Evolutionary conservation across 805 yeast species (phyloP), one percentile per base, ranked within the genome.

Genomic region (Metschnikowia sp.): DNA sequence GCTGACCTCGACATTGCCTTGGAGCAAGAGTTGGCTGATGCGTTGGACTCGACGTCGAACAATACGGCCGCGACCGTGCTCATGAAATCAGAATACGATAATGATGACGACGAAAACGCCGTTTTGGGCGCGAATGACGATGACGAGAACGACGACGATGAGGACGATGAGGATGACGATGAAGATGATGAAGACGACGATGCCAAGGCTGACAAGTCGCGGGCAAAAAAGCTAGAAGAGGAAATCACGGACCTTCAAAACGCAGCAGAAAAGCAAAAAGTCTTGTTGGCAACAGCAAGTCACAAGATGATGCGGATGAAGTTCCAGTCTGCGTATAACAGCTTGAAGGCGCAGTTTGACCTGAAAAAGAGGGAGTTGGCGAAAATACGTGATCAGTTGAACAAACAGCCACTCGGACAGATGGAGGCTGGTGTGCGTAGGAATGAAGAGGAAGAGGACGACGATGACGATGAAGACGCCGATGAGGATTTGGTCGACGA

Each of bases 231-330:
- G 54, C 70, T 94, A 47, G 81, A 80, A 51, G 98, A 92, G 65
- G 97, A 91, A 64, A 83, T 94, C 48, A 69, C 75, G 7, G 99
- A 94, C 60, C 74, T 94, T 50, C 90, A 87, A 61, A 65, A 63
- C 41, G 90, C 92, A 0, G 84, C 94, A 43, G 81, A 77, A 45
- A 84, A 83, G 57, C 91, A 92, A 59, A 81, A 81, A 62, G 75
- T 75, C 39, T 90, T 87, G 57, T 78, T 88, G 41, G 80, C 76
- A 18, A 82, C 83, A 7, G 90, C 91, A 3, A 76, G 82, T 42
- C 89, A 89, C 61, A 91, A 92, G 56, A 84, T 92, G 68, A 77
- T 94, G 81, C 82, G 84, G 60, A 86, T 84, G 65, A 84, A 97
- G 69, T 87, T 91, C 63, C 76, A 84, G 57, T 94, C 86, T 54